Evolutionary conservation across 192 early-diverging fungal species (phyloP).

Genomic region (Ramicandelaber brevisporus): DNA sequence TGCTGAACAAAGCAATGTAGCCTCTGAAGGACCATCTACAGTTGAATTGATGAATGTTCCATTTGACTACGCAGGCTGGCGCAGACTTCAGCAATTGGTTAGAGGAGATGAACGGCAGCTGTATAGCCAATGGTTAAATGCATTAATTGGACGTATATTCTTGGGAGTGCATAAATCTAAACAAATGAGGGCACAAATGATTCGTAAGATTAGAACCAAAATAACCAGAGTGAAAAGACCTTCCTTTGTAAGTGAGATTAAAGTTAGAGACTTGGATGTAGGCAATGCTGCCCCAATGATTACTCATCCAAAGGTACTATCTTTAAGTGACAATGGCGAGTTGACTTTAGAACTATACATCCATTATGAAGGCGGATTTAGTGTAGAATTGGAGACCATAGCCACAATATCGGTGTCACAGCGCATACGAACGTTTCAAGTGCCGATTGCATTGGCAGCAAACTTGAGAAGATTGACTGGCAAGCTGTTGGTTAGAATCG

Average conservation of each 20-base stretch:
- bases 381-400: conserved; percentile 43
- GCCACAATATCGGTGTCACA: conserved; percentile 24
- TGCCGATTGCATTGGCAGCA: conserved; percentile 53
- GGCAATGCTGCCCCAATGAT: conserved; percentile 57
- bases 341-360: conserved; percentile 45
- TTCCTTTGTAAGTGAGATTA: conserved; percentile 54
- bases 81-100: conserved; percentile 10
- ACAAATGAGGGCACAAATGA: conserved; percentile 25
- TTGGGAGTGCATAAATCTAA: conserved; percentile 39
- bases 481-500: conserved; percentile 44
- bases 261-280: conserved; percentile 42
- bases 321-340: conserved; percentile 43
- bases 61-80: conserved; percentile 5
- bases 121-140: conserved; percentile 54
- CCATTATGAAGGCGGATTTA: conserved; percentile 53
- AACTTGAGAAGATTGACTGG: conserved; percentile 46
- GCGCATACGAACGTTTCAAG: conserved; percentile 29
- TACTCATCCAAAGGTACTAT: conserved; percentile 43
- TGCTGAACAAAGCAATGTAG: neutral
- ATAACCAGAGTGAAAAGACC: conserved; percentile 29
- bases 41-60: neutral
- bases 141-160: conserved; percentile 55
- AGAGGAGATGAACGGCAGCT: conserved; percentile 22
- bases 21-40: neutral
- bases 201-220: conserved; percentile 35